phyloP scores from a whole-genome alignment of 768 basidiomycete genomes.

The Pleurotus tuoliensis region DNA sequence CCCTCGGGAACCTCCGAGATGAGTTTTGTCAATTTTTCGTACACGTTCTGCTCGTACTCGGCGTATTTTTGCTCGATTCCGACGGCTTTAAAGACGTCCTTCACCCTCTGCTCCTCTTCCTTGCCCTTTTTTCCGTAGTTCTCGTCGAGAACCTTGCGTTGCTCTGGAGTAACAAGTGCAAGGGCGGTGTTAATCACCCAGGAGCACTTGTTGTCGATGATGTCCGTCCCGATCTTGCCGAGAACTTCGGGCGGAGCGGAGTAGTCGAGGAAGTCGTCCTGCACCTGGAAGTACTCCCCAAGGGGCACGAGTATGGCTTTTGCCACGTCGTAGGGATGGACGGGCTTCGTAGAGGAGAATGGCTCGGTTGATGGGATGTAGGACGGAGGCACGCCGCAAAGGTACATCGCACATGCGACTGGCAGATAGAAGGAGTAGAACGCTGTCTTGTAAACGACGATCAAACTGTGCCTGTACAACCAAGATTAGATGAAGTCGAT shows the following conservation, averaged over 20 bases:
- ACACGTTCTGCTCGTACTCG: slow-evolving; percentile 75
- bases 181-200: slow-evolving; percentile 95
- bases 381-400: slow-evolving; percentile 58
- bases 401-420: slow-evolving; percentile 89
- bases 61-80: slow-evolving; percentile 65
- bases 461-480: slow-evolving; percentile 72
- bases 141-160: slow-evolving; percentile 54
- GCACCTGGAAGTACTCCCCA: slow-evolving; percentile 98
- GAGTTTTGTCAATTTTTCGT: slow-evolving; percentile 58
- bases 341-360: slow-evolving; percentile 21
- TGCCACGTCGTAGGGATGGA: slow-evolving; percentile 68
- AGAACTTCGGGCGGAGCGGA: slow-evolving; percentile 86
- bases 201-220: slow-evolving; percentile 97
- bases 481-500: background rate
- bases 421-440: slow-evolving; percentile 99
- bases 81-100: slow-evolving; percentile 65
- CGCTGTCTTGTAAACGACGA: slow-evolving; percentile 96
- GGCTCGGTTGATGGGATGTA: slow-evolving; percentile 24
- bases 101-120: slow-evolving; percentile 45
- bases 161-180: slow-evolving; percentile 45
- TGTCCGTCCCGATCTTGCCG: slow-evolving; percentile 97
- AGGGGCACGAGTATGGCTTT: slow-evolving; percentile 82
- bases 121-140: slow-evolving; percentile 49
- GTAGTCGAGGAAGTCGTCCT: slow-evolving; percentile 96
- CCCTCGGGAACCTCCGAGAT: slow-evolving; percentile 73